Evolutionary conservation across 768 basidiomycete species (phyloP), one percentile per base, ranked within the genome.

Genomic region (Clitopilus hobsonii): DNA sequence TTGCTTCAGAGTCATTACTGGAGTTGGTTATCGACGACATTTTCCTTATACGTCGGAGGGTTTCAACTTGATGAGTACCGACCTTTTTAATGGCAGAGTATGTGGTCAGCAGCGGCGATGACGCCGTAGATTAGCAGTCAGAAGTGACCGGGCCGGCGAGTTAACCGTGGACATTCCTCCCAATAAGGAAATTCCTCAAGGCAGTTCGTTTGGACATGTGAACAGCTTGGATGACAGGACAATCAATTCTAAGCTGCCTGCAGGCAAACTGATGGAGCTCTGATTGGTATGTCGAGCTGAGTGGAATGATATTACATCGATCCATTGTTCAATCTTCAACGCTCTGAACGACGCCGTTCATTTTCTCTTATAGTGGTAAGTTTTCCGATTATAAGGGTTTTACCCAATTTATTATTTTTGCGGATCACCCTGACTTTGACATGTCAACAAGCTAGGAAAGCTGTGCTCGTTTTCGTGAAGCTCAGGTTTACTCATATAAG

Each of bases 311-410:
- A 45, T 18, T 16, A 23, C 41, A 45, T 45, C 41, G 41, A 45
- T 45, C 41, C 14, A 18, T 45, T 45, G 41, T 45, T 45, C 41
- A 45, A 45, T 45, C 41, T 45, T 45, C 41, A 45, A 45, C 41
- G 22, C n/a, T 16, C 41, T 45, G 41, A 45, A 45, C 41, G 11
- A 20, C 2, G 32, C n/a, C 32, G 13, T 36, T 36, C 22, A 5
- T 45, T 18, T 23, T 45, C 22, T 45, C n/a, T 45, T 18, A 20
- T 45, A 16, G 16, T 45, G 41, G 41, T 45, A 20, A 45, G 41
- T 18, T 45, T 45, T 11, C 41, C 41, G 22, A 45, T 45, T 18
- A 45, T 8, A 45, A 45, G 41, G 41, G n/a, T 18, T 18, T 20
- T 16, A 45, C 41, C 22, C 10, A 16, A 6, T 45, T 45, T 45